Base-by-base conservation (phyloP, 441 rosid species). In the Theobroma grandiflorum region DNA sequence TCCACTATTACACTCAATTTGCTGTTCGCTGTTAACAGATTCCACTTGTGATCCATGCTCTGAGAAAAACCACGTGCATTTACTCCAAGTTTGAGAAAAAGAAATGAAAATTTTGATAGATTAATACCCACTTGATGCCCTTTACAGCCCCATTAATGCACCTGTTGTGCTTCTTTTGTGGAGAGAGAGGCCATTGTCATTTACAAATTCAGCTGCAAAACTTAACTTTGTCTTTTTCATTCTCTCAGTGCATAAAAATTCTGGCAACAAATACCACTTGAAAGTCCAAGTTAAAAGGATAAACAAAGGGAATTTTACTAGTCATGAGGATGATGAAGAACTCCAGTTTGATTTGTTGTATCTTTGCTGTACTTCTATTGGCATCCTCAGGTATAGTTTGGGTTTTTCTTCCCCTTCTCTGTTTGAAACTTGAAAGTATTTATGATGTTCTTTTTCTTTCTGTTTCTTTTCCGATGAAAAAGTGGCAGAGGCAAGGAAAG, bases 401-500 rank as follows among this genome's bases (percentile, higher is more conserved):
- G 31, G 31, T 26, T 6, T 18, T 57, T 40, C 40, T 26, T 0
- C 4, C 8, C 37, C 37, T 59, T 22, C 12, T 26, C 12, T 26
- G 6, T 20, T 26, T 20, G 8, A 12, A 4, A 3, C 5, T 33
- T 22, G 42, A 52, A 0, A 55, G 15, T 55, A 26, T 0, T 53
- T 43, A 42, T 26, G 14, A 0, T n/a, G 26, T 49, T 2, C 2
- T 6, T 8, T 16, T 14, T 11, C 55, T 78, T 52, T 47, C 12
- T 3, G 18, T 14, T 38, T 6, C 4, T 40, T 37, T 2, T 37
- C 5, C 12, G 35, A 49, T 83, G 61, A 45, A 76, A 64, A 58
- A 66, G 70, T 40, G 18, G 85, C 82, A 80, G 82, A 52, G 75
- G 81, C 63, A 22, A 78, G 72, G 81, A 80, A 47, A 38, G 49